phyloP scores from a whole-genome alignment of 495 filamentous ascomycete species.

The Daldinia decipiens region DNA sequence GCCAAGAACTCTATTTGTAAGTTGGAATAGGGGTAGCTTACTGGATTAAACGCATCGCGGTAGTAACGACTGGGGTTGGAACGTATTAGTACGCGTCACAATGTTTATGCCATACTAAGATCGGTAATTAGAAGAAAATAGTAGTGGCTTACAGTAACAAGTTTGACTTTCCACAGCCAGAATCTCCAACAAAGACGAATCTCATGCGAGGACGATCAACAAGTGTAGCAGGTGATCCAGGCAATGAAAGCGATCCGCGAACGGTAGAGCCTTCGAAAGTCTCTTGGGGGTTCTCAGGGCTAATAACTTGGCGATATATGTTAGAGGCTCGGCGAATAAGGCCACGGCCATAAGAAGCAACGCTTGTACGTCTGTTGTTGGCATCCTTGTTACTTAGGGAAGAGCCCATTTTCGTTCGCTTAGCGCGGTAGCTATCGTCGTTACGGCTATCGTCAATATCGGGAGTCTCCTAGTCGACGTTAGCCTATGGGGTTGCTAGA shows the following conservation, averaged over 20 bases:
- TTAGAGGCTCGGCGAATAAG: slow-evolving; percentile 30
- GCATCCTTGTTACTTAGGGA: not conserved
- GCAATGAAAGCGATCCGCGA: slow-evolving; percentile 7
- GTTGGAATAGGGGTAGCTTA: slow-evolving; percentile 4
- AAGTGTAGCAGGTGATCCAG: slow-evolving; percentile 7
- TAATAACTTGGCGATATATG: slow-evolving; percentile 16
- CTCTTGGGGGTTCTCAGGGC: not conserved
- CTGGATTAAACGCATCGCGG: slow-evolving; percentile 27
- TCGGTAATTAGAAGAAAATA: not conserved
- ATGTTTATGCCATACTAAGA: not conserved
- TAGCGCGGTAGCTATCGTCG: slow-evolving; percentile 27
- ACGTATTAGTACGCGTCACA: slow-evolving; percentile 5
- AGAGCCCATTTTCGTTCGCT: slow-evolving; percentile 25
- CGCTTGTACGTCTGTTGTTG: slow-evolving; percentile 12
- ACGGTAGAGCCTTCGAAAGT: not conserved
- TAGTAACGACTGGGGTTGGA: slow-evolving; percentile 38
- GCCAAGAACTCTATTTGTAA: not conserved
- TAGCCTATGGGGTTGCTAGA: not conserved
- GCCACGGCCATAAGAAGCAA: slow-evolving; percentile 12
- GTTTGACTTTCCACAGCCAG: slow-evolving; percentile 45
- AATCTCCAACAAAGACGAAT: slow-evolving; percentile 45
- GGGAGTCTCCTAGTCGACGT: slow-evolving; percentile 22
- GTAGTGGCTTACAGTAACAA: slow-evolving; percentile 36
- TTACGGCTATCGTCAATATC: slow-evolving; percentile 1
- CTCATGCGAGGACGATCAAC: slow-evolving; percentile 41